phyloP scores from a whole-genome alignment of 257 asterid species.

The Hygrophila difformis region DNA sequence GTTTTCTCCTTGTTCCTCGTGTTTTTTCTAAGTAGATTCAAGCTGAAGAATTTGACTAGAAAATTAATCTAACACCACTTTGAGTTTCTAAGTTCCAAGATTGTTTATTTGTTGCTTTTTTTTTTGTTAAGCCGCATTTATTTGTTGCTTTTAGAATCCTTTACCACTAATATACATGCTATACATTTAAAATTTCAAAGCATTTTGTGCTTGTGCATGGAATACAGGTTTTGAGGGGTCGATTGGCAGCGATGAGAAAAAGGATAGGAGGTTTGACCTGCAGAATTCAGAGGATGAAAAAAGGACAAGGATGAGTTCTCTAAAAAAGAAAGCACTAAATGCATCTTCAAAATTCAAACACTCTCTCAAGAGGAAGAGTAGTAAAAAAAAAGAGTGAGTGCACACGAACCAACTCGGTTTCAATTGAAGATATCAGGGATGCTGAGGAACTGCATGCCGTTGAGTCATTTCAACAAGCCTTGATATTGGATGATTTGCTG shows the following conservation, averaged over 20 bases:
- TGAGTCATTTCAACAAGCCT: conserved; percentile 77
- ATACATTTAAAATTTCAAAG: no score
- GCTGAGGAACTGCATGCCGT: conserved; percentile 82
- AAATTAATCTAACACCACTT: no score
- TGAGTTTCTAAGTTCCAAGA: no score
- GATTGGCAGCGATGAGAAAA: conserved; percentile 73
- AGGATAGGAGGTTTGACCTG: conserved; percentile 82
- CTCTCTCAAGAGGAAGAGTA: conserved; percentile 85
- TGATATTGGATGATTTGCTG: conserved; percentile 75
- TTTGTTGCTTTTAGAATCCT: neutral
- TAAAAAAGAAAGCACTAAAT: conserved; percentile 91
- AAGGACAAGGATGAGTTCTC: conserved; percentile 65
- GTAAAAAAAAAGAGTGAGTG: conserved; percentile 64
- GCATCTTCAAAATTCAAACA: conserved; percentile 92
- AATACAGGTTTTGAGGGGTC: conserved; percentile 85
- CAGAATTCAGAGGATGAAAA: conserved; percentile 96
- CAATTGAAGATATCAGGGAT: conserved; percentile 90
- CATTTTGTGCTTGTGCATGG: no score
- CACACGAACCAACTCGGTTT: conserved; percentile 65
- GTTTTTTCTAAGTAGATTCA: neutral
- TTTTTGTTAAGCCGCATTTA: no score
- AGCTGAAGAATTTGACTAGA: no score
- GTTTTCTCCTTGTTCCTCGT: no score
- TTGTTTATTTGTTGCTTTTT: no score
- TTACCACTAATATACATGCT: no score